Percentiles rank a stretch among this genome's conserved stretches.
Conservation (phyloP, 768 basidiomycete species). For the Amanita molliuscula region DNA sequence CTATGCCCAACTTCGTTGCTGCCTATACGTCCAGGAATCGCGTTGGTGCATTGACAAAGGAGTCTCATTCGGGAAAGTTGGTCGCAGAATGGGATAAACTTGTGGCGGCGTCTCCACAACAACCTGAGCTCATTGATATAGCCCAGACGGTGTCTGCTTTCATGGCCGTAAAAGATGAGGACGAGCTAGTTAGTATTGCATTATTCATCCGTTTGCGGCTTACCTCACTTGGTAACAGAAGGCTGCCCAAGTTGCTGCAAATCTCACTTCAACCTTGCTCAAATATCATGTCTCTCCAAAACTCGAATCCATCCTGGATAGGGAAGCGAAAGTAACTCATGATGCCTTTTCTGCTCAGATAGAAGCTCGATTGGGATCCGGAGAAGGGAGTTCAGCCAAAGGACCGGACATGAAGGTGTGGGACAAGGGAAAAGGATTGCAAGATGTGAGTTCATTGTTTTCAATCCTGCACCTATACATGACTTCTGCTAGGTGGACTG, state of each 20-base stretch:
- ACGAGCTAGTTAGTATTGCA: conserved; percentile 64
- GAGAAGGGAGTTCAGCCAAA: conserved; percentile 65
- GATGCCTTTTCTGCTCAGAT: conserved; percentile 79
- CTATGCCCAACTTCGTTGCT: conserved; percentile 57
- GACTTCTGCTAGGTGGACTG: conserved; percentile 62
- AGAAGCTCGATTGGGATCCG: conserved; percentile 80
- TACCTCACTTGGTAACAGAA: conserved; percentile 39
- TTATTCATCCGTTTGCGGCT: conserved; percentile 5
- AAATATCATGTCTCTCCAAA: conserved; percentile 79
- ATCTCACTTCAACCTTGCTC: conserved; percentile 77
- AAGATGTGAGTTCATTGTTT: conserved; percentile 45
- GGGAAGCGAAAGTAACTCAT: conserved; percentile 84
- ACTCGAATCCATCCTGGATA: conserved; percentile 85
- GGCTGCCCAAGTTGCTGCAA: conserved; percentile 63
- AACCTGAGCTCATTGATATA: conserved; percentile 76
- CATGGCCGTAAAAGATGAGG: conserved; percentile 84
- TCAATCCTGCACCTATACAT: conserved; percentile 1
- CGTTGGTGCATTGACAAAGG: conserved; percentile 74
- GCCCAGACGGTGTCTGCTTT: conserved; percentile 62
- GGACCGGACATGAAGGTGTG: conserved; percentile 91
- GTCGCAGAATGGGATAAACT: conserved; percentile 77
- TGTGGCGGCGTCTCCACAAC: conserved; percentile 39
- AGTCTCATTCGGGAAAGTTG: conserved; percentile 77
- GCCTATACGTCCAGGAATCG: conserved; percentile 50
- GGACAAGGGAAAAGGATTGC: conserved; percentile 66